Evolutionary conservation across 305 asterid species (phyloP), one percentile per base, ranked within the genome.

Genomic region (Fraxinus sp.): DNA sequence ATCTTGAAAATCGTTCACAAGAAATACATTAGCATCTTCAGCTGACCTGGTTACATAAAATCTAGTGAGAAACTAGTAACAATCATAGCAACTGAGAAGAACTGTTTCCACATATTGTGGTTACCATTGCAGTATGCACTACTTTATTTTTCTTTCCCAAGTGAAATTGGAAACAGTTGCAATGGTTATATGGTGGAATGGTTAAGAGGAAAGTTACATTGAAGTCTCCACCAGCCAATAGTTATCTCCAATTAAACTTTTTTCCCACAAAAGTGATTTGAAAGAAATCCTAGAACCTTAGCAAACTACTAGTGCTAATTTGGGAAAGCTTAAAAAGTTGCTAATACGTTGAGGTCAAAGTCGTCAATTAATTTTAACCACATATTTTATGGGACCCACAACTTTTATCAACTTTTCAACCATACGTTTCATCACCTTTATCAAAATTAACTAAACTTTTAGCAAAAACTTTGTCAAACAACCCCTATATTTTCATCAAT

Each of bases 1-100:
- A 88, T 90, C 93, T 85, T 91, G 94, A 80, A 93, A 90, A 89
- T 97, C 98, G 84, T 97, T 97, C 86, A 97, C 98, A 79, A 97
- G 97, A 88, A 93, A 95, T 46, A 94, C 94, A 86, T 97, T 97
- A 78, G 98, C 93, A 86, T 97, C 99, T 87, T 95, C 98, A 66
- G 92, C 92, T 59, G 99, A 97, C 93, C 99, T 97, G 95, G 80
- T 89, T 82, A 89, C 66, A 83, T 73, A 78, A 68, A 33, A 79
- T 79, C 80, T 44, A 55, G 70, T 74, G 68, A 66, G 76, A 72
- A 52, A 39, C 20, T 55, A 83, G 33, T 78, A 4, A 81, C 37
- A 71, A 74, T 72, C 49, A 70, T 32, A 46, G 32, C 35, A 49
- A 72, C 36, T 59, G 79, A 80, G 77, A 80, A 39, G 26, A 44